phyloP scores from a whole-genome alignment of 2,329 filamentous ascomycete species.

The Colletotrichum sp. region DNA sequence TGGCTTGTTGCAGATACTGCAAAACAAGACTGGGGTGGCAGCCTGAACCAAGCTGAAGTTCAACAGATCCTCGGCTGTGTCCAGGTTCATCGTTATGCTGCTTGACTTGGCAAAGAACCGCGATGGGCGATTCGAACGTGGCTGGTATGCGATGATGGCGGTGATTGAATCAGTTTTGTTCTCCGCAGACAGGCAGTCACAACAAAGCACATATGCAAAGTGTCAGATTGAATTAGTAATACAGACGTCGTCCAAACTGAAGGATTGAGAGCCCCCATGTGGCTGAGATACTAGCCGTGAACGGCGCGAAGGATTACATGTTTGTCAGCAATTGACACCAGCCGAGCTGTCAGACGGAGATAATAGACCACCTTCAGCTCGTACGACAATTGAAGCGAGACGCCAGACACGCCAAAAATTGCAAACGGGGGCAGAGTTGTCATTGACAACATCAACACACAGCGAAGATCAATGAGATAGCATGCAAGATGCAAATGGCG shows the following conservation, averaged over 20 bases:
- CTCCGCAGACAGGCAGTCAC: neutral
- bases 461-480: neutral
- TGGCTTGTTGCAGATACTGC: constrained; percentile 10
- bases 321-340: neutral
- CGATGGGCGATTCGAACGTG: neutral
- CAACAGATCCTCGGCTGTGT: neutral
- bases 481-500: neutral
- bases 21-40: neutral
- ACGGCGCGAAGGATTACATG: neutral
- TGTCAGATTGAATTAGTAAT: neutral
- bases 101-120: neutral
- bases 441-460: neutral
- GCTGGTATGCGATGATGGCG: neutral
- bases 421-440: neutral
- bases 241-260: neutral
- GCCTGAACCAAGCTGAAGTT: neutral
- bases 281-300: neutral
- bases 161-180: neutral
- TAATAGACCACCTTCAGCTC: neutral
- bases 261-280: neutral
- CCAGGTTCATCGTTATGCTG: neutral
- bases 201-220: no score
- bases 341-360: neutral
- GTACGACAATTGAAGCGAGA: neutral
- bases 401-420: neutral